Base-by-base conservation (phyloP, 495 filamentous ascomycete species). In the Schizothecium vesticola region DNA sequence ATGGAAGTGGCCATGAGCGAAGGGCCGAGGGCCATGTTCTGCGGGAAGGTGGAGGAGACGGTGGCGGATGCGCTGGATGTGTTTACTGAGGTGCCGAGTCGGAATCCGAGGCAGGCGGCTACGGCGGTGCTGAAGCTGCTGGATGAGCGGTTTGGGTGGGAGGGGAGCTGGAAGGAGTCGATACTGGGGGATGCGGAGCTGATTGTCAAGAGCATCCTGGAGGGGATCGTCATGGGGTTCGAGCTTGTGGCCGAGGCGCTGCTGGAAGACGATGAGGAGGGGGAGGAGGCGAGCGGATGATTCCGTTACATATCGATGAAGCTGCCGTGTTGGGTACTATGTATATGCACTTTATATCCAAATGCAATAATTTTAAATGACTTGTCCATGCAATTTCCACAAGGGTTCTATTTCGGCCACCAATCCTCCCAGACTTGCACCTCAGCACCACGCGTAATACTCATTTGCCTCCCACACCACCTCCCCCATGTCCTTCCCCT, bases 401-500 rank as follows among this genome's bases (percentile, higher is more conserved):
- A n/a, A n/a, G n/a, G 26, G 26, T 28, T 28, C 26, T 28, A 28
- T 28, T 6, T 28, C 26, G 6, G 3, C 26, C 26, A 28, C 26
- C 3, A 28, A 28, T 6, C 6, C 26, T 28, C n/a, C n/a, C n/a
- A n/a, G n/a, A n/a, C n/a, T 43, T 4, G 6, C 9, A 29, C 10
- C 9, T 65, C 55, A 65, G 63, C 63, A 65, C 63, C 63, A 65
- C 9, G 63, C 63, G 21, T 67, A 72, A 22, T 72, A 72, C 60
- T 72, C 70, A 24, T 72, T 69, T 13, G 6, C 36, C 33, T 72
- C 60, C 67, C 70, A 72, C 6, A 63, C 63, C 24, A 71, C 70
- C 11, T 31, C 28, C 2, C 43, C 65, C 25, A 69, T 2, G 22
- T 1, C 24, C 64, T 67, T 64, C 8, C 57, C 64, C 22, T 31